phyloP scores from a whole-genome alignment of 2,329 filamentous ascomycete genomes.

The Hymenoscyphus scutula region DNA sequence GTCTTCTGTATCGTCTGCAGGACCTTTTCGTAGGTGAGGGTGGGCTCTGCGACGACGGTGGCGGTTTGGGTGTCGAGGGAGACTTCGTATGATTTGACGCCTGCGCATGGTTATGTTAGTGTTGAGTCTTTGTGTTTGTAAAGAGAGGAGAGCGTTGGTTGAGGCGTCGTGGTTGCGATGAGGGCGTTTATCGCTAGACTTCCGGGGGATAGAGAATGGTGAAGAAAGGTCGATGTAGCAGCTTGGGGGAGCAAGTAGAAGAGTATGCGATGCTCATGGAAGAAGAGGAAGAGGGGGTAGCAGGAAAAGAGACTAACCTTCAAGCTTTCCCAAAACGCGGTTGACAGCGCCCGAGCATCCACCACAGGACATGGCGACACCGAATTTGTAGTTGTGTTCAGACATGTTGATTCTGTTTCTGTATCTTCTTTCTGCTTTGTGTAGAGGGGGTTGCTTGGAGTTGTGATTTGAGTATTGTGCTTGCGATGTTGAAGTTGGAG shows the following conservation, averaged over 20 bases:
- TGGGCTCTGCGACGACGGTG: slow-evolving; percentile 67
- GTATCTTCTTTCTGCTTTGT: neutral
- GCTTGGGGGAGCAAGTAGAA: too few relatives aligned
- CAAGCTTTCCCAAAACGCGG: slow-evolving; percentile 86
- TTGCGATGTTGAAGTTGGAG: neutral
- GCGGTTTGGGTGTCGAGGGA: slow-evolving; percentile 84
- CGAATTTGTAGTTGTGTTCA: slow-evolving; percentile 91
- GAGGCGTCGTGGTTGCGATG: too few relatives aligned
- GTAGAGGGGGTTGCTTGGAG: neutral
- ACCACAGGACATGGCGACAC: slow-evolving; percentile 89
- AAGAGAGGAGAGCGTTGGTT: too few relatives aligned
- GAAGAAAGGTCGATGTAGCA: too few relatives aligned
- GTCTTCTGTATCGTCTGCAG: slow-evolving; percentile 90
- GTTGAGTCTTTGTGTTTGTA: neutral
- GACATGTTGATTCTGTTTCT: slow-evolving; percentile 38
- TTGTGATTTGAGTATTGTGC: neutral
- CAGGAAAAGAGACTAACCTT: slow-evolving; percentile 56
- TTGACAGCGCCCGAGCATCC: slow-evolving; percentile 95
- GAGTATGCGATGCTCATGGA: neutral
- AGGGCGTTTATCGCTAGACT: too few relatives aligned
- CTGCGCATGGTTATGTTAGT: slow-evolving; percentile 44
- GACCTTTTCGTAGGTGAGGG: slow-evolving; percentile 73
- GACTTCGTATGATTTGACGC: slow-evolving; percentile 82
- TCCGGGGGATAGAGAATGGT: too few relatives aligned
- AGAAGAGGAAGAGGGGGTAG: slow-evolving; percentile 1